These are phyloP conservation scores for Tetradesmus obliquus DNA, from an alignment of 139 green algal species.

Conservation along the genomic window DNA sequence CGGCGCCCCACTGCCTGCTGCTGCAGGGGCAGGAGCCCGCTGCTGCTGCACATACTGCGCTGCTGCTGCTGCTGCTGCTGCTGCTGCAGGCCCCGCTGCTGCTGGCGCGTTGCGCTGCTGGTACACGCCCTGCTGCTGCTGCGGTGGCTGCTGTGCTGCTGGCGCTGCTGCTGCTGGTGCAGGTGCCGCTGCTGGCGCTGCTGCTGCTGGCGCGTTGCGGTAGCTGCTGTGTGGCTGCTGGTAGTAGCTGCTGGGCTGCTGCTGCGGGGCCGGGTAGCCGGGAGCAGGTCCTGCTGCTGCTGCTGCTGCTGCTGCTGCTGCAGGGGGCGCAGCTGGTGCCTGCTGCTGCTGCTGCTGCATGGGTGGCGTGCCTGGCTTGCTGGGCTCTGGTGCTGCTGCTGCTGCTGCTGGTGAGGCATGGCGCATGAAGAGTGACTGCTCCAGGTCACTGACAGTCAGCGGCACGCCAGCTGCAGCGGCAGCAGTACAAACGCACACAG, in stretches of 20 bases:
- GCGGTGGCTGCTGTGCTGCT: background rate
- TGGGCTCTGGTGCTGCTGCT: constrained; percentile 13
- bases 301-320: background rate
- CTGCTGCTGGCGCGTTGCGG: background rate
- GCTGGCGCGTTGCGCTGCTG: constrained; percentile 1
- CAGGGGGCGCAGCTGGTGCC: background rate
- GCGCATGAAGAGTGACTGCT: constrained; percentile 40
- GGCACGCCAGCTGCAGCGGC: background rate
- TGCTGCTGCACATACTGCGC: constrained; percentile 6
- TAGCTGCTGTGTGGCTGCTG: constrained; percentile 45
- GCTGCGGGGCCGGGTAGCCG: background rate
- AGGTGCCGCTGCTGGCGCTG: background rate
- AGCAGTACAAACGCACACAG: background rate
- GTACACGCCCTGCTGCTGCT: background rate
- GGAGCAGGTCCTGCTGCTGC: background rate
- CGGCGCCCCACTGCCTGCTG: background rate
- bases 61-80: constrained; percentile 22
- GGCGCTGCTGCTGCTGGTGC: background rate
- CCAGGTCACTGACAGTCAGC: constrained; percentile 21
- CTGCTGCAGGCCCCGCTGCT: background rate
- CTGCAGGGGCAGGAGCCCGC: background rate
- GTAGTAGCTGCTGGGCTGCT: constrained; percentile 36
- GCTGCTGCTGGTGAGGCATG: constrained; percentile 28
- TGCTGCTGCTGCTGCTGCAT: background rate
- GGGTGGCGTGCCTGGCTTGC: constrained; percentile 22